Evolutionary conservation across 2,329 filamentous ascomycete species (phyloP), one percentile per base, ranked within the genome.

Genomic region (Pestalotiopsis sp.): DNA sequence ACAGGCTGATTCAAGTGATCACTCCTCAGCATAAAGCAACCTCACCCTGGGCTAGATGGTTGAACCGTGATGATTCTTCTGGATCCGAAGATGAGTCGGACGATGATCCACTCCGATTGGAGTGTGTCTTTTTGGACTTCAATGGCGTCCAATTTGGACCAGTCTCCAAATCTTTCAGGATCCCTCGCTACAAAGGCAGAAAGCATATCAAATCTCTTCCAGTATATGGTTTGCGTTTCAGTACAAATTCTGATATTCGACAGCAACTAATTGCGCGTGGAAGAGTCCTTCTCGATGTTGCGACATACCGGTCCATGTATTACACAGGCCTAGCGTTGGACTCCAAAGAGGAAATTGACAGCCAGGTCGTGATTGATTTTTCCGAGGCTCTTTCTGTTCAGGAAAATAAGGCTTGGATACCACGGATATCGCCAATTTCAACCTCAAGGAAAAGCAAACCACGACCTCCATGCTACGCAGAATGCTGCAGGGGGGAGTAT

Each of bases 401-500:
- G 9, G 27, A 31, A 31, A 31, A 31, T 6, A 31, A 31, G 27
- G 27, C 27, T 31, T 31, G 27, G 27, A 31, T 31, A 6, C 27
- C 27, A 1, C 27, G 9, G 6, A 31, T 31, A 31, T 31, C 27
- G 27, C 27, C 27, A 31, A 6, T 31, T 1, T 31, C 5, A 7
- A 31, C 27, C 6, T 6, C 6, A 2, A 31, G 1, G 27, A 31
- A 31, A 6, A 7, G 9, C 27, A 45, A 45, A 12, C 39, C 14
- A 41, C 14, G 12, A 2, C 1, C 1, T 12, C 4, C 3, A 45
- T 45, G 39, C 12, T 17, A 17, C 3, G 39, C 39, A 4, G 39
- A 45, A 2, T 45, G 14, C 17, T 45, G 39, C 71, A 81, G 81
- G 75, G 84, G 84, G 74, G 86, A 86, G 1, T 9, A 9, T 2